Percentiles rank a stretch among this genome's conserved stretches.
Conservation (phyloP, 805 yeast species). For the Millerago galiae region DNA sequence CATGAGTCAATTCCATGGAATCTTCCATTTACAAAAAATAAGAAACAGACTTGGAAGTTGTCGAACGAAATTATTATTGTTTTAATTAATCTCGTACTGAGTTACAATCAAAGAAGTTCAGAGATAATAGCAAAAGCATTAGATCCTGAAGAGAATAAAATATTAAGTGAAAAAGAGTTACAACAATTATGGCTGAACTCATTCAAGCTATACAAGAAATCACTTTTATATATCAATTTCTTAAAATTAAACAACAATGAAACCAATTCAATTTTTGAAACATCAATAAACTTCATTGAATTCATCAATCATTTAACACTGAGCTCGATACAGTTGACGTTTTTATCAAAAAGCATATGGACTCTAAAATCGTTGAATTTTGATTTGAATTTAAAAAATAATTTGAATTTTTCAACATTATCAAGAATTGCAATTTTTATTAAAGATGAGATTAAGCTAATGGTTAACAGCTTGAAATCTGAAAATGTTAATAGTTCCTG, state of each 20-base stretch:
- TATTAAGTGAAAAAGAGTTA: background rate
- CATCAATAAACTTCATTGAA: conserved; percentile 4
- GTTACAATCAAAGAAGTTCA: conserved; percentile 10
- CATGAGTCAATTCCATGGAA: conserved; percentile 14
- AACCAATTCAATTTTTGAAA: conserved; percentile 6
- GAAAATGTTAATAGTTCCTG: conserved; percentile 2
- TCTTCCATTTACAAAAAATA: conserved; percentile 3
- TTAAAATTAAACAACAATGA: conserved; percentile 1
- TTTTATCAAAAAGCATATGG: conserved; percentile 25
- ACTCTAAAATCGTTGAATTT: conserved; percentile 17
- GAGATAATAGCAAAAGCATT: conserved; percentile 9
- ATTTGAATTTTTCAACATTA: conserved; percentile 31
- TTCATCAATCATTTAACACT: conserved; percentile 11
- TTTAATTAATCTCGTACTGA: conserved; percentile 9
- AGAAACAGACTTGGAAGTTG: conserved; percentile 12
- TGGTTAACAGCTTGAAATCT: conserved; percentile 6
- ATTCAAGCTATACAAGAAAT: conserved; percentile 16
- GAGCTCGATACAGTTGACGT: conserved; percentile 25
- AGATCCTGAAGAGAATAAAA: background rate
- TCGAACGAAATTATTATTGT: conserved; percentile 15
- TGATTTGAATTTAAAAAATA: conserved; percentile 18
- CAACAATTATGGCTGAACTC: conserved; percentile 13
- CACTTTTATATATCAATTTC: conserved; percentile 13
- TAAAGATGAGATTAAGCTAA: conserved; percentile 28
- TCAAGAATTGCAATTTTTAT: conserved; percentile 38